Percentiles rank a stretch among this genome's conserved stretches.
Evolutionary conservation across 140 eudicot genomes (phyloP).

Genomic region (Ambrosia hybrid): DNA sequence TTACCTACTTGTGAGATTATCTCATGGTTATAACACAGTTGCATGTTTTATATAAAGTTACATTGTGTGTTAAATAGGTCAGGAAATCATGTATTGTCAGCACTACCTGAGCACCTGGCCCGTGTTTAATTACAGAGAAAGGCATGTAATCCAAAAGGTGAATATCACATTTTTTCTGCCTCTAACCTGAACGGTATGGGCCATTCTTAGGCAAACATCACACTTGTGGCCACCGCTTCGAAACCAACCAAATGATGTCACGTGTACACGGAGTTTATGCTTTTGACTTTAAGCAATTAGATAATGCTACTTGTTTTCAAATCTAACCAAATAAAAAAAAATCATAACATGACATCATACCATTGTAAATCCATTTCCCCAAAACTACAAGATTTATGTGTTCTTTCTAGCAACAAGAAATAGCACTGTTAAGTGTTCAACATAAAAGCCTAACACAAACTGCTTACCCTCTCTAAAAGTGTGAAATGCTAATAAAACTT

Average conservation of each 20-base stretch:
- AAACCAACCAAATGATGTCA: neutral
- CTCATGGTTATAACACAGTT: too few relatives aligned
- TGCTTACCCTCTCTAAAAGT: neutral
- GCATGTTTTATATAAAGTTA: too few relatives aligned
- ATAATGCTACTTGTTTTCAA: neutral
- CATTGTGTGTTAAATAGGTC: too few relatives aligned
- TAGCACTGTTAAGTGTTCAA: neutral
- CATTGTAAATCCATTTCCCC: neutral
- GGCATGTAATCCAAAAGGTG: neutral
- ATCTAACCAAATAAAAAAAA: neutral
- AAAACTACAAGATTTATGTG: neutral
- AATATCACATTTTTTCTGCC: neutral
- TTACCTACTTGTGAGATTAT: too few relatives aligned
- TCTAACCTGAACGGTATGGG: neutral
- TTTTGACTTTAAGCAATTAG: neutral
- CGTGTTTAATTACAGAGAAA: neutral
- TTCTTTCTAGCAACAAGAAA: neutral
- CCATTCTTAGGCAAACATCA: neutral
- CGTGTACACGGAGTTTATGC: neutral
- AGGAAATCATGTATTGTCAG: too few relatives aligned
- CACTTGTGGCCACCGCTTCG: neutral
- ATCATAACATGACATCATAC: neutral
- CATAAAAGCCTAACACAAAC: slow-evolving; percentile 18
- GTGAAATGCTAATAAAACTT: neutral
- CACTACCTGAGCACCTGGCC: neutral